phyloP scores from a whole-genome alignment of 148 eudicot species.

The Rhododendron henanense region DNA sequence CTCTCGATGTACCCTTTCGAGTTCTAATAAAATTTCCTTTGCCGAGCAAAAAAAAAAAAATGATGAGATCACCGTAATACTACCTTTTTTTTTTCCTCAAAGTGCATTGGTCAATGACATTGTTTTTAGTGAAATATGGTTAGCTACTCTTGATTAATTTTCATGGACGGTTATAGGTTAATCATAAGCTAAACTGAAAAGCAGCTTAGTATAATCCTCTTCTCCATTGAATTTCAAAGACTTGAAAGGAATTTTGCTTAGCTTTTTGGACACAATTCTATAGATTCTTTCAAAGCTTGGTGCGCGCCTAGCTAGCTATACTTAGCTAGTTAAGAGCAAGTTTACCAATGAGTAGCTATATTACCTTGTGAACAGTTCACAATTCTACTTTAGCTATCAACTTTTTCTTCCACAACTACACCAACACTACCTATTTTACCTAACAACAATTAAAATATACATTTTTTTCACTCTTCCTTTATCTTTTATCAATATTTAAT shows the following conservation, averaged over 20 bases:
- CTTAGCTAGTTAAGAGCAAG: no score
- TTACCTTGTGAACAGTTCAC: no score
- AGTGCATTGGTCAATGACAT: background rate
- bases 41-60: no score
- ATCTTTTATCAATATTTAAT: no score
- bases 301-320: background rate
- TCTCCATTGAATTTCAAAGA: background rate
- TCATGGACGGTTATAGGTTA: conserved; percentile 5
- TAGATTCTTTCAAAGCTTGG: background rate
- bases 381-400: no score
- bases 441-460: no score
- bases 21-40: no score
- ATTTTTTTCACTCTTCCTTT: no score
- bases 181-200: background rate
- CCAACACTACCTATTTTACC: no score
- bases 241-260: background rate
- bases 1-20: no score
- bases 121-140: background rate
- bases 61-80: background rate
- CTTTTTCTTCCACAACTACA: no score
- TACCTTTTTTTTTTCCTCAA: background rate
- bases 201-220: background rate
- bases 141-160: background rate
- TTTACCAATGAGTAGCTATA: no score
- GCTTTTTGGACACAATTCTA: background rate